Evolutionary conservation across 495 filamentous ascomycete species (phyloP).

Genomic region (Penicillium malachiteum): DNA sequence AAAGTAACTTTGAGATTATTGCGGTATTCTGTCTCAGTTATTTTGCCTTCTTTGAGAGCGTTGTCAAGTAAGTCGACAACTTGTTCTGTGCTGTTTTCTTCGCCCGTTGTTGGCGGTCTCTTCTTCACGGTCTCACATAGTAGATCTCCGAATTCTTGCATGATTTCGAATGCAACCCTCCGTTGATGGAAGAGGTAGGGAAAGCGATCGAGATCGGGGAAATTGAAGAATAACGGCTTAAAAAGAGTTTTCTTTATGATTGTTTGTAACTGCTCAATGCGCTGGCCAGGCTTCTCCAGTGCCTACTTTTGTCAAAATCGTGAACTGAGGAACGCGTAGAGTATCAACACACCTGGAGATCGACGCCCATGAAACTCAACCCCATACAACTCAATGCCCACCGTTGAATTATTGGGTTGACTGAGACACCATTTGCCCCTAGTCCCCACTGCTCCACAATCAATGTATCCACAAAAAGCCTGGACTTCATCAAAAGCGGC

Average conservation of each 20-base stretch:
- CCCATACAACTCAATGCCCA: conserved; percentile 33
- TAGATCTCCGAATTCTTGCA: conserved; percentile 30
- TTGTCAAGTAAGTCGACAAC: conserved; percentile 25
- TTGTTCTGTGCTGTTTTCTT: conserved; percentile 8
- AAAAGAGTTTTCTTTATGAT: conserved; percentile 35
- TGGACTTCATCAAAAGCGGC: conserved; percentile 21
- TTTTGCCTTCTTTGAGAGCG: conserved; percentile 20
- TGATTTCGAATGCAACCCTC: conserved; percentile 22
- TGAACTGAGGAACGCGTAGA: neutral
- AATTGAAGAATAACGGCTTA: conserved; percentile 41
- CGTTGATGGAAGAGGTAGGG: conserved; percentile 26
- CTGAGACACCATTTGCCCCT: conserved; percentile 6
- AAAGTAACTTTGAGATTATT: conserved; percentile 37
- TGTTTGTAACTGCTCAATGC: conserved; percentile 27
- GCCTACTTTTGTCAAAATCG: conserved; percentile 1
- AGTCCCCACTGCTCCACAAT: conserved; percentile 8
- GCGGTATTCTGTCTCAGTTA: conserved; percentile 32
- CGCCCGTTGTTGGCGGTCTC: neutral
- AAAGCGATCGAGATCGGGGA: conserved; percentile 36
- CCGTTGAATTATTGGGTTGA: conserved; percentile 26
- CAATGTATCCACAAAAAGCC: conserved; percentile 21
- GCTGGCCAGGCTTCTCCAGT: conserved; percentile 18
- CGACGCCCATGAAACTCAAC: conserved; percentile 22
- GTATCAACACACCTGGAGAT: conserved; percentile 20
- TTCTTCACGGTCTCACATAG: conserved; percentile 23